Base-by-base conservation (phyloP, 2,329 filamentous ascomycete genomes). In the Stachybotrys echinatus region DNA sequence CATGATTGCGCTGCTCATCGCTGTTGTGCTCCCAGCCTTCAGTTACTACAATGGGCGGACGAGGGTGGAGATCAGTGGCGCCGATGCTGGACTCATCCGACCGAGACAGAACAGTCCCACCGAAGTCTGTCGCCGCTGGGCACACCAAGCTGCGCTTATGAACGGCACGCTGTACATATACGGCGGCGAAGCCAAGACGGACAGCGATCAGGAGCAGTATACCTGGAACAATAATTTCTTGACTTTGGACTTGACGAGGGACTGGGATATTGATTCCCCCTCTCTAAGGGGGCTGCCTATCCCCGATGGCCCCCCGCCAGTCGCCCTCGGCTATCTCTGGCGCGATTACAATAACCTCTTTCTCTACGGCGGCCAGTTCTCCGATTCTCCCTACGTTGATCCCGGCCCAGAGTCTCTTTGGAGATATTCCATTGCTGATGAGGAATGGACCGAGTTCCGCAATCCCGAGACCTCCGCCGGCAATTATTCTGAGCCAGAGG, bases 161-260 rank as follows among this genome's bases (percentile, higher is more conserved):
- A 90, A 90, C 55, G 87, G 87, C 14, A 91, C 86, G 0, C 61
- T 91, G 3, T 92, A 89, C 62, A 78, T 89, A 49, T 92, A 89
- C 57, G 88, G 88, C 34, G 88, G 88, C 22, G 77, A 86, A 56
- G 77, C 81, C 14, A 86, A 76, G 46, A 79, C 74, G 2, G 65
- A 74, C 17, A 65, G 74, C 14, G 74, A 76, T 34, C 87, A 91
- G 58, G 75, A 70, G 2, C 67, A 71, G 6, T 71, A 89, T 60
- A 85, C 81, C 2, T 91, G 87, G 87, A 89, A 87, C 57, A 89
- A 89, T 59, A 74, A 90, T 63, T 87, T 92, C 58, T 67, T 91
- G 22, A 78, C 78, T 0, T 68, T 91, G n/a, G 85, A 90, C 57
- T 74, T 91, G 7, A 88, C 83, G 4, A 81, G 81, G 54, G 81